phyloP scores from a whole-genome alignment of 257 asterid genomes.

The Gynochthodes officinalis region DNA sequence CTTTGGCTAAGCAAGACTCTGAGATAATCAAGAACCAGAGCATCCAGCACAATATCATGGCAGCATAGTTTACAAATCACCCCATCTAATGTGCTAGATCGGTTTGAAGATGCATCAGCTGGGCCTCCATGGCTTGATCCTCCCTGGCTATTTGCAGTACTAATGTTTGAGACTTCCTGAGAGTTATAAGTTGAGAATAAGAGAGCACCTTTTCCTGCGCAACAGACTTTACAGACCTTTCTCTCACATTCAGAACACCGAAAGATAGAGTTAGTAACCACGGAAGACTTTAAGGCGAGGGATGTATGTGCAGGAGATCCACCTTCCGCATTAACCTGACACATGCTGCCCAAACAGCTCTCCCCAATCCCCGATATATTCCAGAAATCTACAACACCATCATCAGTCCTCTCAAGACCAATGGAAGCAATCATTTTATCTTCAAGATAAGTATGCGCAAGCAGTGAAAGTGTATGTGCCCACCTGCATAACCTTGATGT shows the following conservation, averaged over 20 bases:
- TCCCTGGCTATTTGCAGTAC: conserved; percentile 56
- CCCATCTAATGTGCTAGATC: conserved; percentile 49
- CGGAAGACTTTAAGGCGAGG: conserved; percentile 38
- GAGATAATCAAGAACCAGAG: conserved; percentile 67
- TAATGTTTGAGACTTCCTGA: conserved; percentile 50
- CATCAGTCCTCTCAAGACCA: conserved; percentile 69
- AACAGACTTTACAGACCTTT: conserved; percentile 80
- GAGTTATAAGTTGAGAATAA: conserved; percentile 52
- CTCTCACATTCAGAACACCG: conserved; percentile 69
- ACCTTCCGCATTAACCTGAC: conserved; percentile 74
- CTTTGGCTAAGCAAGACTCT: conserved; percentile 79
- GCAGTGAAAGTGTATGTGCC: conserved; percentile 65
- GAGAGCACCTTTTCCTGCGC: conserved; percentile 89
- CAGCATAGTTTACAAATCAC: conserved; percentile 80
- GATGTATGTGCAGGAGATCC: conserved; percentile 41
- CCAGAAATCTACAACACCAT: conserved; percentile 76
- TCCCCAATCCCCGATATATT: conserved; percentile 65
- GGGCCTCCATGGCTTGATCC: conserved; percentile 61
- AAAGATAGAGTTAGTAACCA: conserved; percentile 40
- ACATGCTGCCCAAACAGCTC: conserved; percentile 65
- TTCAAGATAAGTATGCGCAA: conserved; percentile 81
- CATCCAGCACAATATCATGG: conserved; percentile 72
- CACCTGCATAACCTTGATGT: conserved; percentile 65
- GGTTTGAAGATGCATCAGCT: conserved; percentile 65
- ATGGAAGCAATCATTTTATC: conserved; percentile 77